phyloP scores from a whole-genome alignment of 768 basidiomycete species.

The Flagelloscypha sp. region DNA sequence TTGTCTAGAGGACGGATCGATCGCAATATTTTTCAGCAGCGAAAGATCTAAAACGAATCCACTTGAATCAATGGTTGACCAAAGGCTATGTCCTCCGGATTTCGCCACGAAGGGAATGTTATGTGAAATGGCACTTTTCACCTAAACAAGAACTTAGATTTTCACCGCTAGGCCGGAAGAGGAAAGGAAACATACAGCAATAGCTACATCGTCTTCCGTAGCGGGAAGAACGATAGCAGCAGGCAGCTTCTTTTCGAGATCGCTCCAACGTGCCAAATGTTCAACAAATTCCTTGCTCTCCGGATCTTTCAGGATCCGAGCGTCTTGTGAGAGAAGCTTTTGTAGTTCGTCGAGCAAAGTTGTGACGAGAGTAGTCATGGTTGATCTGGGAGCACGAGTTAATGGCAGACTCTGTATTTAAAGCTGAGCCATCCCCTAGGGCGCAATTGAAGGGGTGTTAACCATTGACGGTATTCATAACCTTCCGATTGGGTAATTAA shows the following conservation, averaged over 20 bases:
- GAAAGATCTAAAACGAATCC: constrained; percentile 1
- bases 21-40: background rate
- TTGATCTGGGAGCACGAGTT: too few species aligned
- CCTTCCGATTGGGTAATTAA: too few species aligned
- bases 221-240: constrained; percentile 1
- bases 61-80: background rate
- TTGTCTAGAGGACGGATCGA: background rate
- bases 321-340: background rate
- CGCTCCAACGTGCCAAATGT: constrained; percentile 1
- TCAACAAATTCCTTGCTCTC: background rate
- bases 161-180: background rate
- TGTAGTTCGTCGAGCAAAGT: background rate
- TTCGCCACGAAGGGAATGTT: constrained; percentile 1
- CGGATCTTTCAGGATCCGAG: background rate
- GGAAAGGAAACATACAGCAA: background rate
- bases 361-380: too few species aligned
- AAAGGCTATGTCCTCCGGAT: constrained; percentile 1
- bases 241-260: constrained; percentile 2
- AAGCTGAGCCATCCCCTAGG: too few species aligned
- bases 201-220: constrained; percentile 1
- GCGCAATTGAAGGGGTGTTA: too few species aligned
- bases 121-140: background rate
- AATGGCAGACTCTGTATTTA: too few species aligned
- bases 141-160: too few species aligned
- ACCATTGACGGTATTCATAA: too few species aligned